phyloP scores from a whole-genome alignment of 2,329 filamentous ascomycete genomes.

The Malbranchea cinnamomea region DNA sequence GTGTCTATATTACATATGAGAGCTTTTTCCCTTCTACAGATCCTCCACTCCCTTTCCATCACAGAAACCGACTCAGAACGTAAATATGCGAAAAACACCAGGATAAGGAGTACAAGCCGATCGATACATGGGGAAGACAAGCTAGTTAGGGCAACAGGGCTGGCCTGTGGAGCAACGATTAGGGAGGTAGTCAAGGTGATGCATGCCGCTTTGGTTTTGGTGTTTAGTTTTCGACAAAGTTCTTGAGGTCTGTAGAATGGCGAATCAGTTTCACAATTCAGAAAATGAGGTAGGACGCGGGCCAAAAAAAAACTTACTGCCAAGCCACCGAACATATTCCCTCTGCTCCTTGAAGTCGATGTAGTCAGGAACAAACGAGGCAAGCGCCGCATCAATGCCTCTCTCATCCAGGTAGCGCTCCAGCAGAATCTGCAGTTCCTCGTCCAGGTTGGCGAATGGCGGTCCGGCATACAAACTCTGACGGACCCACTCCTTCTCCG shows the following conservation, averaged over 20 bases:
- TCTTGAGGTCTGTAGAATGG: constrained; percentile 56
- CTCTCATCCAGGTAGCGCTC: constrained; percentile 92
- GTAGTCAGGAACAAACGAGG: constrained; percentile 86
- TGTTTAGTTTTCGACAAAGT: constrained; percentile 57
- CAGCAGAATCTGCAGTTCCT: constrained; percentile 82
- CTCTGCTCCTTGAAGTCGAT: constrained; percentile 97
- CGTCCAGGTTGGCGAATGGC: constrained; percentile 84
- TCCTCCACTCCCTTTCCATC: too few species aligned
- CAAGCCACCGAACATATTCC: constrained; percentile 86
- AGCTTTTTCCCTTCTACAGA: too few species aligned
- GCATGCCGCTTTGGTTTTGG: too few species aligned
- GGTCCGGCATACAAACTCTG: constrained; percentile 77
- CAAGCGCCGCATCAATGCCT: constrained; percentile 73
- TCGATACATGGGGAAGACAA: too few species aligned
- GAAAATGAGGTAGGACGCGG: constrained; percentile 1
- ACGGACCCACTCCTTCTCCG: constrained; percentile 63
- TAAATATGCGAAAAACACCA: too few species aligned
- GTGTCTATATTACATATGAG: too few species aligned
- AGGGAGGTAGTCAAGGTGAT: too few species aligned
- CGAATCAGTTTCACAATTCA: constrained; percentile 4
- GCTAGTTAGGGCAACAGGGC: too few species aligned
- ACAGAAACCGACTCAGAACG: too few species aligned
- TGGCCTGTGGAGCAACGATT: too few species aligned
- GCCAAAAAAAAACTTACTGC: constrained; percentile 33
- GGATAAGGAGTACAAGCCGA: too few species aligned